A percentile compares a stretch with the other conserved stretches of the same genome.
phyloP scores from a whole-genome alignment of 202 grass and related monocot species.

The Setaria viridis region DNA sequence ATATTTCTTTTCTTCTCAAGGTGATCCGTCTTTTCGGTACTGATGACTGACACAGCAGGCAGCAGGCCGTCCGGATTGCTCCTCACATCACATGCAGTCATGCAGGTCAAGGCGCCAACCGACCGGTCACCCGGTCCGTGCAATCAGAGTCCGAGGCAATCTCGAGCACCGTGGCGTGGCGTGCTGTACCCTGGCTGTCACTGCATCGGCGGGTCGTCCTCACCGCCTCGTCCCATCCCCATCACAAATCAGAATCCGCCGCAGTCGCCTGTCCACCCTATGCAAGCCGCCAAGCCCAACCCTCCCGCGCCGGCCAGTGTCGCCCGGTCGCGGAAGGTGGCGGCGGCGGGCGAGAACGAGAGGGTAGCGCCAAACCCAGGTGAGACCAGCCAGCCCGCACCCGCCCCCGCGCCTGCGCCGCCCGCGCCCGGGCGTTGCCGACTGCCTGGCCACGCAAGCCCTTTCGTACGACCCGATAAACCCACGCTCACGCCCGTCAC shows the following conservation, averaged over 20 bases:
- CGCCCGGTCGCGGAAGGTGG: background rate
- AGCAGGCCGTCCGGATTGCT: too few relatives aligned
- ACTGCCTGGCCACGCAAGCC: background rate
- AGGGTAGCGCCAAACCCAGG: conserved; percentile 14
- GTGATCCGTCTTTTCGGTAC: too few relatives aligned
- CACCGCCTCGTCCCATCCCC: background rate
- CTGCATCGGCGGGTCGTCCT: background rate
- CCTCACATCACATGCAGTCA: too few relatives aligned
- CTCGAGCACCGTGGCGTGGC: too few relatives aligned
- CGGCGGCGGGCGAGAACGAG: background rate
- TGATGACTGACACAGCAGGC: too few relatives aligned
- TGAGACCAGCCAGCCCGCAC: background rate
- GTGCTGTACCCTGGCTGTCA: too few relatives aligned
- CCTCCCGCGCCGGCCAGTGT: background rate
- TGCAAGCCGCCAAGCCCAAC: background rate
- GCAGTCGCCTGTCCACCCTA: too few relatives aligned
- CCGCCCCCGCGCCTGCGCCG: background rate
- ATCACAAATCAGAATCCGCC: background rate
- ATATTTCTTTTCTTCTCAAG: too few relatives aligned
- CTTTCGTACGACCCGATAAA: too few relatives aligned
- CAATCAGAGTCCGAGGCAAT: too few relatives aligned
- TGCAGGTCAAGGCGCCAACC: too few relatives aligned
- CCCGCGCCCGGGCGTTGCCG: background rate
- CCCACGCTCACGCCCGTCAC: background rate
- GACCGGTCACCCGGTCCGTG: too few relatives aligned